Base-by-base conservation (phyloP, 106 monocot genomes). In the Dioscorea zingiberensis region DNA sequence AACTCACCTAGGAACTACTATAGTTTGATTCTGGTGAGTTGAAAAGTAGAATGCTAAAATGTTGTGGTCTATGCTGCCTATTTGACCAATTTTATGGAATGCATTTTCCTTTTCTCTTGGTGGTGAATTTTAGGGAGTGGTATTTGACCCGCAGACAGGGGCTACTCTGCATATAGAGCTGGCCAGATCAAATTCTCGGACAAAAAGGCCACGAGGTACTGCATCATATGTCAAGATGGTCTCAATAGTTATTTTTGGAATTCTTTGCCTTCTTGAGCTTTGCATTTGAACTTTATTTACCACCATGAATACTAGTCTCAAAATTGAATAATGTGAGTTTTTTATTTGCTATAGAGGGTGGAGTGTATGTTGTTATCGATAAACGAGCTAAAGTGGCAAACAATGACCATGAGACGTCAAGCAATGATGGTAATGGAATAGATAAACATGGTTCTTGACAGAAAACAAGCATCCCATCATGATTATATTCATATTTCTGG, bases 111-210 rank as follows among this genome's bases (percentile, higher is more conserved):
- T 38, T 38, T 38, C 38, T 38, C 38, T 38, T 38, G 6, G 3
- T 38, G 38, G 1, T 38, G 38, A 38, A 38, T 38, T 38, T 1
- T 58, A 92, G 94, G 84, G 90, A 68, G 58, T 60, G 2, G 58
- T 72, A 58, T 94, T 90, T 84, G 94, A 94, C 64, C 84, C 84
- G 21, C 76, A 81, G 68, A 82, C 79, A 44, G 82, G 86, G 32
- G 71, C 73, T 54, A 80, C 60, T 44, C 62, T 94, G 38, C 81
- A 84, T 72, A 84, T 94, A 59, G 90, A 94, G 71, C 70, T 94
- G 66, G 94, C 94, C 12, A 83, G 86, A 75, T 87, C 94, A 77
- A 94, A 85, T 80, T 94, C 94, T 44, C 76, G 90, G 44, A 69
- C 69, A 13, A 90, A 76, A 55, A 78, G 73, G 2, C 51, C 81